A percentile compares a stretch with the other conserved stretches of the same genome.
These are phyloP conservation scores for Zhuliangozyma blackwelliae DNA, from an alignment of 1,139 yeast species.

Conservation along the genomic window DNA sequence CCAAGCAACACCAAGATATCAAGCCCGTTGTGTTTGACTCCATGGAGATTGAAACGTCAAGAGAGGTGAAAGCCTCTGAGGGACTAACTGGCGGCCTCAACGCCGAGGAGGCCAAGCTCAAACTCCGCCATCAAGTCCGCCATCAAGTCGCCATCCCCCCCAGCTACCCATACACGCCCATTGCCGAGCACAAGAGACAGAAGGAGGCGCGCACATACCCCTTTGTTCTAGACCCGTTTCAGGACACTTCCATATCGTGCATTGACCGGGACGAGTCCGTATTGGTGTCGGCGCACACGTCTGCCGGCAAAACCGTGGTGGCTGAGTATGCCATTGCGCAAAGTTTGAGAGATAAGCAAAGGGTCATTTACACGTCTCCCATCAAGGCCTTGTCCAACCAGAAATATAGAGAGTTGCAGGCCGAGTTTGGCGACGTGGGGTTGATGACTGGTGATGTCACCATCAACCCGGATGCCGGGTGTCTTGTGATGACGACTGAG, in stretches of 20 bases:
- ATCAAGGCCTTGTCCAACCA: conserved; percentile 96
- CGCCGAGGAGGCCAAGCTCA: conserved; percentile 44
- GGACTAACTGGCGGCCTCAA: conserved; percentile 50
- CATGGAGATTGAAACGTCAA: conserved; percentile 84
- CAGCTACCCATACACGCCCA: conserved; percentile 80
- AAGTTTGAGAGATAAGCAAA: conserved; percentile 81
- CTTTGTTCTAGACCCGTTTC: conserved; percentile 90
- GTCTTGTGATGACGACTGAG: conserved; percentile 97
- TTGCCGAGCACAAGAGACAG: conserved; percentile 73
- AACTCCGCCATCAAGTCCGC: conserved; percentile 86
- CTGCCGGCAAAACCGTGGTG: conserved; percentile 98
- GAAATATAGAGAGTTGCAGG: conserved; percentile 87
- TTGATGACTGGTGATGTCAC: conserved; percentile 98
- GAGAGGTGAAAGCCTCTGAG: conserved; percentile 77
- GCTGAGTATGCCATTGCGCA: conserved; percentile 99
- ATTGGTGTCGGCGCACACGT: conserved; percentile 94
- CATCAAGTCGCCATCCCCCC: conserved; percentile 98
- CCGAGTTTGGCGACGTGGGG: conserved; percentile 95
- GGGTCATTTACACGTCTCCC: conserved; percentile 96
- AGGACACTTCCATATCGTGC: conserved; percentile 91
- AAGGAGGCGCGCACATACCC: conserved; percentile 87
- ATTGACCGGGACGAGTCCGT: conserved; percentile 95
- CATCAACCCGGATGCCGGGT: conserved; percentile 93
- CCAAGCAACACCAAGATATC: conserved; percentile 19
- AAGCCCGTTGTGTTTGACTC: conserved; percentile 82